Evolutionary conservation across 2,329 filamentous ascomycete genomes (phyloP).

Genomic region (Neofusicoccum cordaticola): DNA sequence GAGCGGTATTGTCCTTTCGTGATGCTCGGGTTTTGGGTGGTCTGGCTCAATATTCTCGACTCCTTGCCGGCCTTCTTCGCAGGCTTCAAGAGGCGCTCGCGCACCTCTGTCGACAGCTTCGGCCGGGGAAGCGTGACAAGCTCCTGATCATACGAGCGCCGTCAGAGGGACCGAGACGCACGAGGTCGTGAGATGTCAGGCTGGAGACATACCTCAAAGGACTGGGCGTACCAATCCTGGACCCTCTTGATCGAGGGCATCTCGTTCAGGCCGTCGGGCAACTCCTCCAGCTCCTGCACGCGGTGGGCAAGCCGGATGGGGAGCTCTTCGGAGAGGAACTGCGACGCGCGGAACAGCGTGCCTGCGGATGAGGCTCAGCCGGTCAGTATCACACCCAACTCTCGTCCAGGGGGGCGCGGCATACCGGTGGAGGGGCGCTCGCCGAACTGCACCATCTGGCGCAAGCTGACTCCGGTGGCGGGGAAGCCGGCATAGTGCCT

Average conservation of each 20-base stretch:
- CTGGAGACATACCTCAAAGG: constrained; percentile 77
- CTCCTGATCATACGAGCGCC: constrained; percentile 58
- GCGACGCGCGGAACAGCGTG: constrained; percentile 93
- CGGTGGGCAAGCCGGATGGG: constrained; percentile 95
- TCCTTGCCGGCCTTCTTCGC: constrained; percentile 57
- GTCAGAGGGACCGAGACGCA: constrained; percentile 22
- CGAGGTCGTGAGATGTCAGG: constrained; percentile 20
- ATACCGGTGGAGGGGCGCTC: constrained; percentile 74
- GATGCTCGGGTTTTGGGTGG: constrained; percentile 87
- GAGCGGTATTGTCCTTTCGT: constrained; percentile 75
- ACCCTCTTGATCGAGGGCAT: constrained; percentile 97
- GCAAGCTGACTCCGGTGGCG: constrained; percentile 82
- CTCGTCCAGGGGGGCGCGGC: not conserved
- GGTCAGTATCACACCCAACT: not conserved
- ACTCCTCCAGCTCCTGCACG: constrained; percentile 85
- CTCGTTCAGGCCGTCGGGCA: constrained; percentile 93
- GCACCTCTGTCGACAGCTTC: constrained; percentile 69
- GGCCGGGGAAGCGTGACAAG: constrained; percentile 84
- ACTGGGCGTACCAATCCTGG: constrained; percentile 98
- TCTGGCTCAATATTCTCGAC: constrained; percentile 71
- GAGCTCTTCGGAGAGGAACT: constrained; percentile 97
- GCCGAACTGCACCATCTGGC: constrained; percentile 99
- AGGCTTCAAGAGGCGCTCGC: constrained; percentile 73
- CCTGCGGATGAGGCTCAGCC: constrained; percentile 44
- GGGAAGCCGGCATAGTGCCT: constrained; percentile 95